Percentiles rank a stretch among this genome's conserved stretches.
phyloP scores from a whole-genome alignment of 1,284 basidiomycete species.

The Ustilago crameri region DNA sequence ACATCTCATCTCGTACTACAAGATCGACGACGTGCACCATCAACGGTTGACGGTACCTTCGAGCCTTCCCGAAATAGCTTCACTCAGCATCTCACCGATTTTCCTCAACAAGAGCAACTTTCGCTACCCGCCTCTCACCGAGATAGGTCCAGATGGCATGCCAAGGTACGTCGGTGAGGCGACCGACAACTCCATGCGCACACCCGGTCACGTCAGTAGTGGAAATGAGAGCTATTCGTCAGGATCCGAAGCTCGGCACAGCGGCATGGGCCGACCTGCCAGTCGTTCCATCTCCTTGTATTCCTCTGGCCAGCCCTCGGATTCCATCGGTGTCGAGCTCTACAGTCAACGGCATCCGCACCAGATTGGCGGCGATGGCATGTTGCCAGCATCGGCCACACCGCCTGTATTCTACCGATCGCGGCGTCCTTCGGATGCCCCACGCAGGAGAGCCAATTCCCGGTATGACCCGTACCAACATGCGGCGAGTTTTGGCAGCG shows the following conservation, averaged over 20 bases:
- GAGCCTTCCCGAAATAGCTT: conserved; percentile 84
- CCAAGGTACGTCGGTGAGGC: conserved; percentile 72
- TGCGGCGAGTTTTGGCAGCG: conserved; percentile 8
- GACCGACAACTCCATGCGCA: conserved; percentile 66
- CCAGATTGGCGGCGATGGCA: conserved; percentile 44
- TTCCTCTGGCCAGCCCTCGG: conserved; percentile 18
- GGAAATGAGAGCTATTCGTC: conserved; percentile 47
- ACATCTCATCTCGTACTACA: conserved; percentile 96
- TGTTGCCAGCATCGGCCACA: conserved; percentile 24
- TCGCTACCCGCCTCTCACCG: conserved; percentile 86
- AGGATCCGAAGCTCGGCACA: conserved; percentile 35
- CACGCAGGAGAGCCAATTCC: conserved; percentile 31
- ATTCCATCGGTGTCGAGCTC: conserved; percentile 18
- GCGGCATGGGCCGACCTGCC: conserved; percentile 11
- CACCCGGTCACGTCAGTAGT: conserved; percentile 34
- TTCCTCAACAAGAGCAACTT: conserved; percentile 91
- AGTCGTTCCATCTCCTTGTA: conserved; percentile 34
- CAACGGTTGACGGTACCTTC: conserved; percentile 88
- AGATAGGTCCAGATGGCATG: conserved; percentile 82
- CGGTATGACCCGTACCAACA: conserved; percentile 40
- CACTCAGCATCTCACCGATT: conserved; percentile 85
- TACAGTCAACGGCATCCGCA: conserved; percentile 35
- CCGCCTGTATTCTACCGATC: conserved; percentile 15
- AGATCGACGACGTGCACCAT: conserved; percentile 86
- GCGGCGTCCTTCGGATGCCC: conserved; percentile 36